A percentile compares a stretch with the other conserved stretches of the same genome.
Conservation (phyloP, 495 filamentous ascomycete species). For the Neurospora tetraspora region DNA sequence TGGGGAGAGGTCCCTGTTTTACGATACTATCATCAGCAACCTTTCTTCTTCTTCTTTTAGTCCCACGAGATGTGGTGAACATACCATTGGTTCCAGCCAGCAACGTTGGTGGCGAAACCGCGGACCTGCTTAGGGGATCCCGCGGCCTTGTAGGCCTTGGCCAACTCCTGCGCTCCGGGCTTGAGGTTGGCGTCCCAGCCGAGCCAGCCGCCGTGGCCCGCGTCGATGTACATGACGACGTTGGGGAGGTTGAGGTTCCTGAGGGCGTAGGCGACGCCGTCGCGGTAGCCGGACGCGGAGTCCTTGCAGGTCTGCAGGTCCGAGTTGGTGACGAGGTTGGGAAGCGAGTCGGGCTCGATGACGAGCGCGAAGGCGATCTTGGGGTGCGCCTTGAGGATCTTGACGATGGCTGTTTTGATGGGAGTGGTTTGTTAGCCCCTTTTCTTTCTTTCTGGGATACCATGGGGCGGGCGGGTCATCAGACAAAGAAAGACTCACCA, state of each 20-base stretch:
- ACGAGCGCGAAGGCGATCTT: conserved; percentile 45
- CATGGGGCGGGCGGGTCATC: neutral
- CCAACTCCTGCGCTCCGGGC: conserved; percentile 60
- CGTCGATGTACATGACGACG: conserved; percentile 77
- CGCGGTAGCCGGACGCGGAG: conserved; percentile 53
- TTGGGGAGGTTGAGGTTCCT: conserved; percentile 62
- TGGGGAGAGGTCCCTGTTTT: conserved; percentile 38
- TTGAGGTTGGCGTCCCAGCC: conserved; percentile 72
- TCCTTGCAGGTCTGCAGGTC: conserved; percentile 52
- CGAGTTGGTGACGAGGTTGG: conserved; percentile 72
- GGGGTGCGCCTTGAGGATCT: conserved; percentile 42
- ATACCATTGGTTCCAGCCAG: conserved; percentile 64
- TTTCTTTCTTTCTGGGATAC: conserved; percentile 1
- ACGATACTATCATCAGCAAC: neutral
- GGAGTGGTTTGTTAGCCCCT: conserved; percentile 21
- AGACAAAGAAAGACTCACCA: conserved; percentile 24
- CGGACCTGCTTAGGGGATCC: conserved; percentile 55
- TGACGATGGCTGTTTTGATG: conserved; percentile 42
- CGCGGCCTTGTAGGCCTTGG: conserved; percentile 54
- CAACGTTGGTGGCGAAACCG: conserved; percentile 69
- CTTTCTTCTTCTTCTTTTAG: conserved; percentile 14
- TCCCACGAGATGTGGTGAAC: neutral
- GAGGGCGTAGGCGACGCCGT: conserved; percentile 63
- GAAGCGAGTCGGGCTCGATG: conserved; percentile 69
- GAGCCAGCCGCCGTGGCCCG: conserved; percentile 73